A percentile compares a stretch with the other conserved stretches of the same genome.
Conservation (phyloP, 2,329 filamentous ascomycete genomes). For the Ceratocystis eucalypticola region DNA sequence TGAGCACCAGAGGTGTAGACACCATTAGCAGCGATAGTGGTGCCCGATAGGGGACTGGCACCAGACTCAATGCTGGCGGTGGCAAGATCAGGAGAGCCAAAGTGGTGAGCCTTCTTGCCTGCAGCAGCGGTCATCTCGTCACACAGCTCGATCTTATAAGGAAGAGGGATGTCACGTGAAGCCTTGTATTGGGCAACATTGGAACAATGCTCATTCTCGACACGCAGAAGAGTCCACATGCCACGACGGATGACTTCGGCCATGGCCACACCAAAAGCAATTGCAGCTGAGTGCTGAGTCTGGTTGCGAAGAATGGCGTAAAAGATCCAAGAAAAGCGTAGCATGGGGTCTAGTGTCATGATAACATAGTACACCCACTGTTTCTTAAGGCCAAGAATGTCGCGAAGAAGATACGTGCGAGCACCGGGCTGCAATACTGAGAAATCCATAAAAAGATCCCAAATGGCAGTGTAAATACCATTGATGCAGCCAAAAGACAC, state of each 20-base stretch:
- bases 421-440: conserved; percentile 70
- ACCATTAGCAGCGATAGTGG: neutral
- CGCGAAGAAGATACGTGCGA: conserved; percentile 53
- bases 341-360: conserved; percentile 67
- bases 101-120: neutral
- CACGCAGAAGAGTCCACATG: conserved; percentile 83
- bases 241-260: conserved; percentile 73
- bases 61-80: neutral
- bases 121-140: conserved; percentile 14
- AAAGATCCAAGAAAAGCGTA: conserved; percentile 90
- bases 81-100: neutral
- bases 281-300: conserved; percentile 66
- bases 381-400: conserved; percentile 65
- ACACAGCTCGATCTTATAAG: conserved; percentile 49
- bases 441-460: conserved; percentile 96
- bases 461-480: conserved; percentile 67
- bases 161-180: conserved; percentile 71
- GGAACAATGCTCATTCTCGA: conserved; percentile 94
- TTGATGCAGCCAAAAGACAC: conserved; percentile 73
- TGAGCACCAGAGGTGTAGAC: neutral
- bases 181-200: conserved; percentile 87
- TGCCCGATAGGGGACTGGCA: neutral
- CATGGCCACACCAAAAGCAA: conserved; percentile 66
- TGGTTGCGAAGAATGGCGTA: conserved; percentile 74
- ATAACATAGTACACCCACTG: conserved; percentile 76